Conservation (phyloP, 1,139 yeast genomes). For the Kurtzmaniella quercitrusa region DNA sequence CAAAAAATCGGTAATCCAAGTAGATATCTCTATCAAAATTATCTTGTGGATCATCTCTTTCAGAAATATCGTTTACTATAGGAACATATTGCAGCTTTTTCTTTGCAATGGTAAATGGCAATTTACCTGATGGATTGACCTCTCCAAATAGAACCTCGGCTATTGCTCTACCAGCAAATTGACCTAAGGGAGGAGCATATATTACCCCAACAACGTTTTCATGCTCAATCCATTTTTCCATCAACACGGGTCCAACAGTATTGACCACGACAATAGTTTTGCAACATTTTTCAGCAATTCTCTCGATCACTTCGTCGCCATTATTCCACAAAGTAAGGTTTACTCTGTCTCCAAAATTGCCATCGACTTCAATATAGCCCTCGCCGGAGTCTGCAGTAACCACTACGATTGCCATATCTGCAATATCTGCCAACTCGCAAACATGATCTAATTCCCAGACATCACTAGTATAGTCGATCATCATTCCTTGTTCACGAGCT, state of each 20-base stretch:
- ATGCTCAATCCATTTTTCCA: constrained; percentile 57
- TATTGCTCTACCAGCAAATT: constrained; percentile 41
- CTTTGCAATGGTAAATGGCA: constrained; percentile 61
- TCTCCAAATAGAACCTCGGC: constrained; percentile 52
- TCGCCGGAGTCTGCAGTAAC: constrained; percentile 56
- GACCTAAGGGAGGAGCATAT: constrained; percentile 56
- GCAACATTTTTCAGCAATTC: constrained; percentile 43
- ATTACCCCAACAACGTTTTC: constrained; percentile 56
- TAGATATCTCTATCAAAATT: constrained; percentile 45
- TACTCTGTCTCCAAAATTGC: constrained; percentile 57
- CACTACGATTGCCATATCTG: constrained; percentile 50
- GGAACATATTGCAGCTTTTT: constrained; percentile 52
- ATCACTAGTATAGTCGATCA: constrained; percentile 39
- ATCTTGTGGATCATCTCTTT: constrained; percentile 42
- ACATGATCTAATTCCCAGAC: constrained; percentile 41
- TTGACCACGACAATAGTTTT: constrained; percentile 57
- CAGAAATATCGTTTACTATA: constrained; percentile 38
- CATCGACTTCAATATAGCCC: constrained; percentile 54
- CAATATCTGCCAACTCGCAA: constrained; percentile 42
- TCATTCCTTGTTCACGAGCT: constrained; percentile 41
- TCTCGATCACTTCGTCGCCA: constrained; percentile 51
- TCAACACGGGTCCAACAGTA: constrained; percentile 56
- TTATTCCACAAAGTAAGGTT: constrained; percentile 57
- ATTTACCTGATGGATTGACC: constrained; percentile 55
- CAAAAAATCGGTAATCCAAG: constrained; percentile 55